These are phyloP conservation scores for Lablab purpureus DNA, from an alignment of 306 rosid genomes.

Conservation along the genomic window DNA sequence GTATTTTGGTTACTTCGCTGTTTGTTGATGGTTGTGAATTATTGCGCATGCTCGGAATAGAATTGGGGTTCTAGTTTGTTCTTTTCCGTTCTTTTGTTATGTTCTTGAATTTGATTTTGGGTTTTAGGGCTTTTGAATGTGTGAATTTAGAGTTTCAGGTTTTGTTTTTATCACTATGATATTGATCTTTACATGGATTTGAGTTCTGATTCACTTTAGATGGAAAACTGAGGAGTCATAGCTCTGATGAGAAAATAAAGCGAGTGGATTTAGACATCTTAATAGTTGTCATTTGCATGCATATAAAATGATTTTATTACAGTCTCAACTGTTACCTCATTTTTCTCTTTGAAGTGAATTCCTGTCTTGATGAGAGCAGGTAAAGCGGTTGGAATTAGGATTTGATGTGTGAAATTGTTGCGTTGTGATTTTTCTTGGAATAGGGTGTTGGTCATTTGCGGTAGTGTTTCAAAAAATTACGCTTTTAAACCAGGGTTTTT, in stretches of 20 bases:
- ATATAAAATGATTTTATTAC: not conserved
- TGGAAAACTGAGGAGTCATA: not conserved
- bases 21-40: not conserved
- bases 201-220: not conserved
- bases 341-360: not conserved
- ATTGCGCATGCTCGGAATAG: not conserved
- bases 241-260: not conserved
- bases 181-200: not conserved
- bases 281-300: not conserved
- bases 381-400: constrained; percentile 51
- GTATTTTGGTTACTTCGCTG: not conserved
- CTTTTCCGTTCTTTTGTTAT: not conserved
- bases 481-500: constrained; percentile 11
- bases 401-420: constrained; percentile 19
- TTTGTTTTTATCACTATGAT: not conserved
- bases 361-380: not conserved
- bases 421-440: not conserved
- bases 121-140: not conserved
- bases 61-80: not conserved
- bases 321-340: not conserved
- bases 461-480: not conserved
- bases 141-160: not conserved
- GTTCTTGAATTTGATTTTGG: not conserved
- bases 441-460: constrained; percentile 36
- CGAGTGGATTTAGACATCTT: not conserved